Evolutionary conservation across 257 asterid species (phyloP), one percentile per base, ranked within the genome.

Genomic region (Solanum paucissectum): DNA sequence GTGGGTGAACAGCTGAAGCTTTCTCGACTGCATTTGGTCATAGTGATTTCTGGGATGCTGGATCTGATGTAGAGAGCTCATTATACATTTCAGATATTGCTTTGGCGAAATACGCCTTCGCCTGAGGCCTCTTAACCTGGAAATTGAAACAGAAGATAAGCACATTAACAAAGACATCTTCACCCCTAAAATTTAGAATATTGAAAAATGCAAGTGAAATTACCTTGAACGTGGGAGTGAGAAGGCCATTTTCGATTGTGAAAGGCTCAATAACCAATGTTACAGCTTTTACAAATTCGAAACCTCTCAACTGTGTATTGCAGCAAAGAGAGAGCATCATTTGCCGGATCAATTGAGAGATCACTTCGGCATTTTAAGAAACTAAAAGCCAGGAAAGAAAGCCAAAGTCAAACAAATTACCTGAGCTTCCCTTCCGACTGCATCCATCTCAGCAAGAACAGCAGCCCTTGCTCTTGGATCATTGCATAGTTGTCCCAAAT

Each of bases 191-290:
- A 34, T 20, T 44, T 69, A 69, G 23, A 79, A 79, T 12, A 27
- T 42, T 42, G 27, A 79, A 58, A 16, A 23, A 44, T 62, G 82
- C 64, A 68, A 23, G 52, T 84, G 5, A 38, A 36, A 62, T 88
- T 92, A 95, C 99, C 98, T 96, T 96, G 90, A 95, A 95, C 27
- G 99, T 96, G 86, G 99, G 99, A 79, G 99, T 96, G 87, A 96
- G 92, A 87, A 96, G 94, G 88, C 90, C 98, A 83, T 94, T 96
- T 92, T 95, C 98, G 88, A 93, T 14, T 6, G 99, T 94, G 91
- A 96, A 95, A 37, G 98, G 99, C 91, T 96, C 99, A 9, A 90
- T 84, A 89, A 94, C 93, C 88, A 96, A 92, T 5, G 98, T 94
- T 49, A 96, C 92, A 42, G 97, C 96, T 92, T 96, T 96, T 73